Conservation (phyloP, 2,329 filamentous ascomycete genomes). For the Alternaria ventricosa region DNA sequence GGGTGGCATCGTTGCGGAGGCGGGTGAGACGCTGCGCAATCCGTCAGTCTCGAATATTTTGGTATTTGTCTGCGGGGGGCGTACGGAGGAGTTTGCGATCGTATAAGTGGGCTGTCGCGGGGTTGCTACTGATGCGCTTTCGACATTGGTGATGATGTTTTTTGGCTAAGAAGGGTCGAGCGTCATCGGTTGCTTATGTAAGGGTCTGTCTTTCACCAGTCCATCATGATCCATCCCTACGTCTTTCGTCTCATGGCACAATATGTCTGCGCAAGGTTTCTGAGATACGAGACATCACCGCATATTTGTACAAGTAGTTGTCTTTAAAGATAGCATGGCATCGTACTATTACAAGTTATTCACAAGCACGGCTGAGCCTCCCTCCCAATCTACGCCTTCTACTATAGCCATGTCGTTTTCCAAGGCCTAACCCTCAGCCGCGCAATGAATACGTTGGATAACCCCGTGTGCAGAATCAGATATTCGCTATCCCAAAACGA, state of each 20-base stretch:
- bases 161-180: slow-evolving; percentile 16
- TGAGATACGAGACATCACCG: not conserved
- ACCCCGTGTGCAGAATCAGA: slow-evolving; percentile 4
- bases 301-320: not conserved
- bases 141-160: slow-evolving; percentile 36
- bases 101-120: slow-evolving; percentile 5
- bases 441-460: slow-evolving; percentile 3
- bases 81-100: slow-evolving; percentile 7
- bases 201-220: not conserved
- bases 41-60: not conserved
- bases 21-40: not conserved
- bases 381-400: slow-evolving; percentile 7
- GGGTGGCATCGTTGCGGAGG: slow-evolving; percentile 34
- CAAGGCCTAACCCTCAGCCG: slow-evolving; percentile 5
- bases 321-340: not conserved
- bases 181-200: slow-evolving; percentile 15
- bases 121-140: slow-evolving; percentile 16
- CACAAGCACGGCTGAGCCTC: slow-evolving; percentile 5
- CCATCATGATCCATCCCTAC: not conserved
- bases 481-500: slow-evolving; percentile 13
- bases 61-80: not conserved
- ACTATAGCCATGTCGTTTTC: slow-evolving; percentile 7
- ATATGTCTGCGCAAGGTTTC: not conserved
- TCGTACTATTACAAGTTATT: slow-evolving; percentile 27
- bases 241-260: not conserved